Evolutionary conservation across 306 rosid genomes (phyloP).

Genomic region (Mimosa pudica): DNA sequence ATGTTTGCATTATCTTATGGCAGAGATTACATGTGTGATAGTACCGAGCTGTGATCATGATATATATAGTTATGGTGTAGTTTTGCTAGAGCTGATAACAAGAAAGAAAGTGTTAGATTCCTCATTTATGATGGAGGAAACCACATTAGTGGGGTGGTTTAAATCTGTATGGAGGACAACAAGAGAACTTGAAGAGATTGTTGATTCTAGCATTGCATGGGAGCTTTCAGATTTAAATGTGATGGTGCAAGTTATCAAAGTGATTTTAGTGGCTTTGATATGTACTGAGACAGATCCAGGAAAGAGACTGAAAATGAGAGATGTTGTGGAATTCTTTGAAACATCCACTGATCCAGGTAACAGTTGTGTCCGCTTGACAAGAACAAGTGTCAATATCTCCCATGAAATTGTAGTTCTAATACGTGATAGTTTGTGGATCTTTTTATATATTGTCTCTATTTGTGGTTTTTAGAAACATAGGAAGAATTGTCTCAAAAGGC

Average conservation of each 20-base stretch:
- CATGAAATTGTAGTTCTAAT: too few species aligned
- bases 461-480: too few species aligned
- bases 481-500: too few species aligned
- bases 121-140: conserved; percentile 35
- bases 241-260: neutral
- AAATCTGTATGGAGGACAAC: neutral
- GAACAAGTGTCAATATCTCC: too few species aligned
- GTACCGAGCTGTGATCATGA: conserved; percentile 44
- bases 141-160: neutral
- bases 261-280: neutral
- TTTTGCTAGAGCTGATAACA: conserved; percentile 20
- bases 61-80: conserved; percentile 58
- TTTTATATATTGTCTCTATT: too few species aligned
- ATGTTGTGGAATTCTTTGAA: neutral
- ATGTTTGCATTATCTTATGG: neutral
- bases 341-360: neutral
- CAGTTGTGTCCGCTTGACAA: neutral
- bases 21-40: conserved; percentile 50
- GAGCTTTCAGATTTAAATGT: neutral
- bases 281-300: neutral
- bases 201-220: neutral
- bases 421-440: too few species aligned
- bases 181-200: neutral
- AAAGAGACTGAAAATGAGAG: neutral
- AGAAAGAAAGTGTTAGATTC: conserved; percentile 53